Evolutionary conservation across 2,329 filamentous ascomycete genomes (phyloP).

Genomic region (Botrytis squamosa): DNA sequence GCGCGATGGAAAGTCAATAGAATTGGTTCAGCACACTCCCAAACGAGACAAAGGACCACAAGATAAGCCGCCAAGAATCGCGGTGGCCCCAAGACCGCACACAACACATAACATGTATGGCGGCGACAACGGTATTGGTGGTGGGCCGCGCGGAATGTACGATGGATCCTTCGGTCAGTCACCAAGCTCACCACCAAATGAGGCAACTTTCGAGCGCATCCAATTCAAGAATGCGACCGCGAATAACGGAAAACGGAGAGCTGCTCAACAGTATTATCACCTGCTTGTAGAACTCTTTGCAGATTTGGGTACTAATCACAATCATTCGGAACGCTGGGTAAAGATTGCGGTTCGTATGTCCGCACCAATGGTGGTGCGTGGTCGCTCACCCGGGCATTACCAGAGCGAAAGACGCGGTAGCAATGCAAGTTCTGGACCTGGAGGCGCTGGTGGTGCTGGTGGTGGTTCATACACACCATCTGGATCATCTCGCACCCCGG

Average conservation of each 20-base stretch:
- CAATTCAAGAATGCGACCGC: constrained; percentile 75
- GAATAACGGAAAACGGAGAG: constrained; percentile 71
- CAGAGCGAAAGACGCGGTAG: constrained; percentile 51
- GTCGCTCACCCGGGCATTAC: constrained; percentile 63
- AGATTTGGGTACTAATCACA: constrained; percentile 45
- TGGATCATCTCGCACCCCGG: constrained; percentile 30
- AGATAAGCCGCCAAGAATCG: constrained; percentile 55
- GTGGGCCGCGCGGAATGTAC: constrained; percentile 26
- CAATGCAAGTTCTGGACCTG: constrained; percentile 55
- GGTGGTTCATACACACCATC: constrained; percentile 35
- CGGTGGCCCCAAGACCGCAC: constrained; percentile 36
- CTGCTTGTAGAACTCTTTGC: constrained; percentile 66
- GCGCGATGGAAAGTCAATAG: constrained; percentile 60
- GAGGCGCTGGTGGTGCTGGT: constrained; percentile 42
- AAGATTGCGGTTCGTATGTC: constrained; percentile 59
- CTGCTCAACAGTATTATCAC: constrained; percentile 72
- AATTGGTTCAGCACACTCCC: constrained; percentile 73
- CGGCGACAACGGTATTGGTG: constrained; percentile 29
- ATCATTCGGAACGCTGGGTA: constrained; percentile 47
- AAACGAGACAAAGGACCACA: constrained; percentile 71
- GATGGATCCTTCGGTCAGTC: constrained; percentile 31
- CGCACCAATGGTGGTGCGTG: constrained; percentile 64
- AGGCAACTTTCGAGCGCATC: constrained; percentile 63
- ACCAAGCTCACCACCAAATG: constrained; percentile 34
- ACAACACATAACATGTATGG: constrained; percentile 33